A percentile compares a stretch with the other conserved stretches of the same genome.
phyloP scores from a whole-genome alignment of 768 basidiomycete genomes.

The Kwoniella sp. region DNA sequence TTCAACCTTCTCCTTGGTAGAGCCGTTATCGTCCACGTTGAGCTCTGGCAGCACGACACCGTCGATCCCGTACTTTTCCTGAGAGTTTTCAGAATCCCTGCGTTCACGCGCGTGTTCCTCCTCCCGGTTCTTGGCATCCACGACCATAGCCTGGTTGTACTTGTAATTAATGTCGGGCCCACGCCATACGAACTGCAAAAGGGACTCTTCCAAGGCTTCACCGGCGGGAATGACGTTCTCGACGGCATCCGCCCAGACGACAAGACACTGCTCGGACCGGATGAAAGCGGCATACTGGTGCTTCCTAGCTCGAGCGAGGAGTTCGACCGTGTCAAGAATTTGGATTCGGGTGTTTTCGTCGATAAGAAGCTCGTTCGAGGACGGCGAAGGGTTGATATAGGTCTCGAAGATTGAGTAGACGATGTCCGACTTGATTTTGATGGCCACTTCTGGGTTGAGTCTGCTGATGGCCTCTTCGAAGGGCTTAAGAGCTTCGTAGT shows the following conservation, averaged over 20 bases:
- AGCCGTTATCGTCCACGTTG: constrained; percentile 30
- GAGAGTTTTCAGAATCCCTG: constrained; percentile 7
- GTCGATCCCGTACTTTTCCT: constrained; percentile 15
- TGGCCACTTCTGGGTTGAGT: constrained; percentile 78
- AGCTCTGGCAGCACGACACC: constrained; percentile 10
- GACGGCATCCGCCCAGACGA: constrained; percentile 77
- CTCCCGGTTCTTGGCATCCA: constrained; percentile 24
- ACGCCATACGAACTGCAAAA: constrained; percentile 78
- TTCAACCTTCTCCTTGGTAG: constrained; percentile 16
- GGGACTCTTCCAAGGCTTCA: constrained; percentile 59
- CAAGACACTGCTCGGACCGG: constrained; percentile 74
- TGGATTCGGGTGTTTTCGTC: constrained; percentile 79
- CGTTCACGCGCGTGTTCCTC: constrained; percentile 15
- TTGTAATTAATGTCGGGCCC: constrained; percentile 44
- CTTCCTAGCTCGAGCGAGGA: constrained; percentile 73
- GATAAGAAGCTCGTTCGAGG: constrained; percentile 52
- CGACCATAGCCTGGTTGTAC: constrained; percentile 32
- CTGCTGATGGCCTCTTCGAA: constrained; percentile 55
- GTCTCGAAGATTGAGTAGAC: constrained; percentile 20
- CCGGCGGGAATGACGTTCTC: constrained; percentile 64
- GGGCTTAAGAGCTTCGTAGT: constrained; percentile 71
- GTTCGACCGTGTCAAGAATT: constrained; percentile 70
- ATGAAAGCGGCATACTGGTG: constrained; percentile 87
- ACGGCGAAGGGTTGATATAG: constrained; percentile 26
- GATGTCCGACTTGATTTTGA: constrained; percentile 62